Evolutionary conservation across 257 asterid genomes (phyloP).

Genomic region (Solanum rostratum): DNA sequence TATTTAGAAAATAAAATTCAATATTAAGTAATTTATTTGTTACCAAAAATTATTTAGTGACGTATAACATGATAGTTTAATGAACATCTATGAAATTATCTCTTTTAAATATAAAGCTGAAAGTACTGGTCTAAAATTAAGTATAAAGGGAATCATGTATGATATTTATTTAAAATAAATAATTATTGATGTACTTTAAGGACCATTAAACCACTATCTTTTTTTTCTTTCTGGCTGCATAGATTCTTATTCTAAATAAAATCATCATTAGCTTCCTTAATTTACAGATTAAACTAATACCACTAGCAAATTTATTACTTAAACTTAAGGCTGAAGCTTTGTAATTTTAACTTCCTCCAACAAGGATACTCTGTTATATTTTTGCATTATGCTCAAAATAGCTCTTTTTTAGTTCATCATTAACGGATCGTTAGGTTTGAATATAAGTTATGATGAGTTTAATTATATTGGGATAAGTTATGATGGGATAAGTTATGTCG

Average conservation of each 20-base stretch:
- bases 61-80: not conserved
- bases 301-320: not conserved
- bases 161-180: not conserved
- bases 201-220: slow-evolving; percentile 1
- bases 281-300: not conserved
- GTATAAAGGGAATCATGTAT: not conserved
- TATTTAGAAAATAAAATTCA: too few species aligned
- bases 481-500: too few species aligned
- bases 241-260: not conserved
- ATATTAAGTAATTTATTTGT: not conserved
- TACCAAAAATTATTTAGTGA: not conserved
- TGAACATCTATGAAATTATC: not conserved
- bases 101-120: not conserved
- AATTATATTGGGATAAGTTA: too few species aligned
- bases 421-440: too few species aligned
- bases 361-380: not conserved
- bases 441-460: too few species aligned
- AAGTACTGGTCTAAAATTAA: not conserved
- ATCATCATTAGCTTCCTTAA: not conserved
- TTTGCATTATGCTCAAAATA: not conserved
- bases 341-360: not conserved
- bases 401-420: not conserved
- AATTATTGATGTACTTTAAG: slow-evolving; percentile 4
- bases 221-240: not conserved
- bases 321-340: not conserved